Base-by-base conservation (phyloP, 1,284 basidiomycete genomes). In the Fomitopsis palustris region DNA sequence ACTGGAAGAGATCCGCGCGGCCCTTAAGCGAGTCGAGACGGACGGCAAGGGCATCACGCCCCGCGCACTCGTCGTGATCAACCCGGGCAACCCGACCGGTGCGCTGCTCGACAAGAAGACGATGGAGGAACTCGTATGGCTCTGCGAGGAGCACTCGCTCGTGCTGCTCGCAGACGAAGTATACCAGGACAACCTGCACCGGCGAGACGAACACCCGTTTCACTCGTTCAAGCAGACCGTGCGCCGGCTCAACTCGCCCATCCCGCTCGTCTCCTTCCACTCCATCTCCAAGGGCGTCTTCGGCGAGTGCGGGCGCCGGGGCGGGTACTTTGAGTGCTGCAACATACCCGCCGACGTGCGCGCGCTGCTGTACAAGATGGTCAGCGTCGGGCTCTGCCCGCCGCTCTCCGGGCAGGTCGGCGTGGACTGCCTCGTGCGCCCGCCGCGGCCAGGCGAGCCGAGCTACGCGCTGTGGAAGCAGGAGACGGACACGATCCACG, bases 61-160 rank as follows among this genome's bases (percentile, higher is more conserved):
- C 55, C 92, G 90, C 69, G 93, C 91, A 3, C 84, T 98, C 61
- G 95, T 96, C 59, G 85, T 97, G 67, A 97, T 98, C 80, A 97
- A 97, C 78, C 95, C 95, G 1, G 95, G 95, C 29, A 98, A 98
- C 77, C 95, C 96, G 21, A 97, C 95, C 0, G 96, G 95, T 42
- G 85, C 88, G 3, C 82, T 95, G 59, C 81, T 98, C 12, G 83
- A 87, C 61, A 79, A 84, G 60, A 66, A 75, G 52, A 91, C 89
- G 23, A 92, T 95, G 80, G 78, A 83, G 62, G 77, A 82, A 54
- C 83, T 98, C 63, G 85, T 96, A 21, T 76, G 84, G 51, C 76
- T 97, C 17, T 96, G 94, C 76, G 91, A 95, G 72, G 81, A 90
- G 65, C 81, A 97, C 74, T 79, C 80, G n/a, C 85, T 98, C 59